These are phyloP conservation scores for Sporothrix pallida DNA, from an alignment of 2,329 filamentous ascomycete genomes.

Conservation along the genomic window DNA sequence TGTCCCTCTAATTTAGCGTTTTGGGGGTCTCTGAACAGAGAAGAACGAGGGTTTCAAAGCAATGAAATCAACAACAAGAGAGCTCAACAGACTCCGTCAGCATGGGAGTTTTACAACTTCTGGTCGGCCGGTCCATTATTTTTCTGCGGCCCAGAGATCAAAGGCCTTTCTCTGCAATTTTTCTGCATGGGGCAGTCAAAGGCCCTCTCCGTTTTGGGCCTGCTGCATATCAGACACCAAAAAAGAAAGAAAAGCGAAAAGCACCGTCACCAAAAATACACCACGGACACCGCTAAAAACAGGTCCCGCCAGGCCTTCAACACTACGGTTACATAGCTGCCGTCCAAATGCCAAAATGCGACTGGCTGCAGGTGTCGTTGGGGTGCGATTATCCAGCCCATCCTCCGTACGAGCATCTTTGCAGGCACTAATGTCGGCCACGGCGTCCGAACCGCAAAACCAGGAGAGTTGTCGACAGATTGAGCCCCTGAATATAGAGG, in stretches of 20 bases:
- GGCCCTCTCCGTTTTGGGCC: constrained; percentile 13
- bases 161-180: background rate
- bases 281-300: background rate
- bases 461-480: background rate
- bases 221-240: background rate
- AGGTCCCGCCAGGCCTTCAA: background rate
- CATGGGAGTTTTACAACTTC: constrained; percentile 1
- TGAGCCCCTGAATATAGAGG: background rate
- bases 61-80: background rate
- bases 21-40: background rate
- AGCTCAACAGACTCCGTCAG: background rate
- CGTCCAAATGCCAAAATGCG: constrained; percentile 4
- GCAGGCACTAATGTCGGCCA: background rate
- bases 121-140: background rate
- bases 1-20: constrained; percentile 4
- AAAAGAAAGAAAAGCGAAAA: too few relatives aligned
- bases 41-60: background rate
- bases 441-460: background rate
- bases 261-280: background rate
- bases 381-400: background rate
- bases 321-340: background rate
- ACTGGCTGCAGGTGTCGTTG: background rate
- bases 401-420: background rate
- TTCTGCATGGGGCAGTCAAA: background rate
- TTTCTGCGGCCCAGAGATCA: background rate